These are phyloP conservation scores for Pneumocystis canis DNA, from an alignment of 1,139 yeast genomes.

Conservation along the genomic window DNA sequence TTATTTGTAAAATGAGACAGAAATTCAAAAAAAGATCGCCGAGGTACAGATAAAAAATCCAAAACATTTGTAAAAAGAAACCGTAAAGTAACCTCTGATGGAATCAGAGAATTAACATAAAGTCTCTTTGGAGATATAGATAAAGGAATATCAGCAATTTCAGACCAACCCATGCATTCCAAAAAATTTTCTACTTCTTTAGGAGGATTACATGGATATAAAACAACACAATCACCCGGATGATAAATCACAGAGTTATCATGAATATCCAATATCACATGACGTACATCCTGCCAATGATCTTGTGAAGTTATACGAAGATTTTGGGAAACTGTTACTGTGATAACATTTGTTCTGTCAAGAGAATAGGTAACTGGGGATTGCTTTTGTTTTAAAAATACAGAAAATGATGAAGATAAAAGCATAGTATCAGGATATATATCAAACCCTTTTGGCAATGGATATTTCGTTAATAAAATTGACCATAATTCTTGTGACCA, in stretches of 20 bases:
- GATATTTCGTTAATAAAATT: conserved; percentile 18
- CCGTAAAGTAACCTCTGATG: conserved; percentile 47
- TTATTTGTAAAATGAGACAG: conserved; percentile 49
- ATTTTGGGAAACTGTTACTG: conserved; percentile 38
- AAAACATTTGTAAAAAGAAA: conserved; percentile 62
- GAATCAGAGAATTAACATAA: conserved; percentile 21
- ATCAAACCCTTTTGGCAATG: conserved; percentile 30
- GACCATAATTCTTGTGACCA: conserved; percentile 17
- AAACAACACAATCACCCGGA: conserved; percentile 71
- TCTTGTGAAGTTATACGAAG: conserved; percentile 46
- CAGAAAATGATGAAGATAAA: not conserved
- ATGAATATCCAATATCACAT: conserved; percentile 4
- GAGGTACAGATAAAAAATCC: conserved; percentile 71
- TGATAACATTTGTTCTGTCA: conserved; percentile 15
- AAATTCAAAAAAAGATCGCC: conserved; percentile 59
- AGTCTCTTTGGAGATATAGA: conserved; percentile 16
- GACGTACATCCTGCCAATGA: conserved; percentile 87
- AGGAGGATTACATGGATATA: conserved; percentile 61
- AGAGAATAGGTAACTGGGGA: not conserved
- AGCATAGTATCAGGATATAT: conserved; percentile 34
- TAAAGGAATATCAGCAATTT: conserved; percentile 43
- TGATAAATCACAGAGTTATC: conserved; percentile 26
- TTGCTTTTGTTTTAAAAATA: not conserved
- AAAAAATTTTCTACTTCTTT: conserved; percentile 51
- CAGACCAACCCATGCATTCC: conserved; percentile 59